Evolutionary conservation across 2,329 filamentous ascomycete genomes (phyloP).

Genomic region (Chaetomium sp.): DNA sequence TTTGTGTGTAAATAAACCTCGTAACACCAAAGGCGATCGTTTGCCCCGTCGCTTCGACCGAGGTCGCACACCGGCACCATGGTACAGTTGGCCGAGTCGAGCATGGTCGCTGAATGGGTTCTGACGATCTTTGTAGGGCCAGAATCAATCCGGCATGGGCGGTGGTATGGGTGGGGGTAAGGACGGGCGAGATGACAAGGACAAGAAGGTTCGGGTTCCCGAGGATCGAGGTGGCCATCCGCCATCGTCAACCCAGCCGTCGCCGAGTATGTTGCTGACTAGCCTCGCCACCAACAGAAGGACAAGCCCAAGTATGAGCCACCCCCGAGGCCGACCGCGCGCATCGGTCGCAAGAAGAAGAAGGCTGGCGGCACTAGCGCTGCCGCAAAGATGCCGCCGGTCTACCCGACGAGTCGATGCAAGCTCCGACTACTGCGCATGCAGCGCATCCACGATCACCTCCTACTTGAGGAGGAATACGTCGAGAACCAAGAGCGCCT

Average conservation of each 20-base stretch:
- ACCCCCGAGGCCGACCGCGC: slow-evolving; percentile 92
- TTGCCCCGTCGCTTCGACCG: not conserved
- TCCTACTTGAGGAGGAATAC: slow-evolving; percentile 96
- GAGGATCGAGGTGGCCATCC: not conserved
- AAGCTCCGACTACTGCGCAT: slow-evolving; percentile 96
- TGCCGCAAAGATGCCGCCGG: slow-evolving; percentile 88
- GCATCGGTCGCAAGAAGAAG: slow-evolving; percentile 98
- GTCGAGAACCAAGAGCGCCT: slow-evolving; percentile 98
- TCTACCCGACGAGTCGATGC: slow-evolving; percentile 95
- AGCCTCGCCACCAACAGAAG: slow-evolving; percentile 63
- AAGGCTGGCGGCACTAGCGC: slow-evolving; percentile 91
- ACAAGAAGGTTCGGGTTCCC: slow-evolving; percentile 75
- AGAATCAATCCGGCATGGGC: slow-evolving; percentile 84
- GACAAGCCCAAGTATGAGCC: slow-evolving; percentile 99
- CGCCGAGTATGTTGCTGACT: slow-evolving; percentile 24
- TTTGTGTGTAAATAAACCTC: not conserved
- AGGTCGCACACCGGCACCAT: slow-evolving; percentile 33
- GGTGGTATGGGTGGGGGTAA: slow-evolving; percentile 72
- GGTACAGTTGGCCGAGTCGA: slow-evolving; percentile 32
- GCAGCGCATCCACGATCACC: slow-evolving; percentile 97
- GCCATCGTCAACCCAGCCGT: not conserved
- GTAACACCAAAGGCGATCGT: not conserved
- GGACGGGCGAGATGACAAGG: slow-evolving; percentile 81
- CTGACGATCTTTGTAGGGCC: slow-evolving; percentile 59
- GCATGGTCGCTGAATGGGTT: slow-evolving; percentile 2